phyloP scores from a whole-genome alignment of 2,329 filamentous ascomycete species.

The Trichoderma sp. region DNA sequence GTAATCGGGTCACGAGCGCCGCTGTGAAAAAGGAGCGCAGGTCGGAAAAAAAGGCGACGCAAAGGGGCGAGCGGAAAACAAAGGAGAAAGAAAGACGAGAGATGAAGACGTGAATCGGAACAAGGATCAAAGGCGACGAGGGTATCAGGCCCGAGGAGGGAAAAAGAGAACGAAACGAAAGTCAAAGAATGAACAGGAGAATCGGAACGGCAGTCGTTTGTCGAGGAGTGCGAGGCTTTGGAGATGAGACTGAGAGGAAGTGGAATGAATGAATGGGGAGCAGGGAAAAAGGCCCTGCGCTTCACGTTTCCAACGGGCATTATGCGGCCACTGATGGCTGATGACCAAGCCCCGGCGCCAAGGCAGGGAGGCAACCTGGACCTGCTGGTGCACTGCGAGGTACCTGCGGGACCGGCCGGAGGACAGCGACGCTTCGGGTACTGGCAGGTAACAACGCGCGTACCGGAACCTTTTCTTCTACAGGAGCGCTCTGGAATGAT shows the following conservation, averaged over 20 bases:
- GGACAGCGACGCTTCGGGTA: neutral
- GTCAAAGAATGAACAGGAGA: neutral
- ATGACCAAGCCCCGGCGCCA: conserved; percentile 17
- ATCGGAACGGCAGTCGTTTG: neutral
- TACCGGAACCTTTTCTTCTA: neutral
- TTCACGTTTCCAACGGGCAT: neutral
- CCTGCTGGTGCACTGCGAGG: conserved; percentile 16
- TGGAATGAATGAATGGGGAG: conserved; percentile 9
- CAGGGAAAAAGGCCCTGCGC: neutral
- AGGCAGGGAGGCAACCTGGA: conserved; percentile 10
- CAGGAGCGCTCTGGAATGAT: conserved; percentile 16
- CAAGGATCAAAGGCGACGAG: neutral
- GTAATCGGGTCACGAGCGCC: conserved; percentile 26
- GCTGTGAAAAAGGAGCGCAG: conserved; percentile 14
- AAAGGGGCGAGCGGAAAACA: neutral
- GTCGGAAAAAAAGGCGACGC: conserved; percentile 1
- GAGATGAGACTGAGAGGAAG: conserved; percentile 14
- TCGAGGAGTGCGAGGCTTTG: conserved; percentile 2
- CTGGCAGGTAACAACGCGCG: neutral
- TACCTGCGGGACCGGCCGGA: conserved; percentile 3
- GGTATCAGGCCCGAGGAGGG: neutral
- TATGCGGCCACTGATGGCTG: conserved; percentile 28
- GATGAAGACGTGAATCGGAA: neutral
- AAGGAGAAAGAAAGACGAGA: conserved; percentile 2
- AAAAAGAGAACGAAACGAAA: neutral